Evolutionary conservation across 495 filamentous ascomycete species (phyloP).

Genomic region (Friedmanniomyces simplex): DNA sequence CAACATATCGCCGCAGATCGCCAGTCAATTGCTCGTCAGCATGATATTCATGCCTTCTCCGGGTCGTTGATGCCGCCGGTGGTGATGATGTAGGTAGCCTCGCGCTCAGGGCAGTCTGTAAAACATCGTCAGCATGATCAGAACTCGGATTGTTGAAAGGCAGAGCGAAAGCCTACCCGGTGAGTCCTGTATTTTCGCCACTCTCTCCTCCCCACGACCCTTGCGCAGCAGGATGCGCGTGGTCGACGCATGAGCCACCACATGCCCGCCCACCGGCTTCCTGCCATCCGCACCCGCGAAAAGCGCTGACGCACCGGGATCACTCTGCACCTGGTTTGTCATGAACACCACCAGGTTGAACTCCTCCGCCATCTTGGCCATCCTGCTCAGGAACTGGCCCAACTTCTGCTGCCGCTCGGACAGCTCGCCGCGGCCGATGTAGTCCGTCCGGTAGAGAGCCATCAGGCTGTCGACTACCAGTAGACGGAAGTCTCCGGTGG

Average conservation of each 20-base stretch:
- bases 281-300: conserved; percentile 69
- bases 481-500: conserved; percentile 57
- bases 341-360: conserved; percentile 71
- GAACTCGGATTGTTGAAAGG: background rate
- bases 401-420: conserved; percentile 69
- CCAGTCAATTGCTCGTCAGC: background rate
- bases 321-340: conserved; percentile 75
- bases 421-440: conserved; percentile 62
- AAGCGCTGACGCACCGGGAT: conserved; percentile 70
- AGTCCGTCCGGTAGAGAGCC: conserved; percentile 69
- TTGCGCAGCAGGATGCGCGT: conserved; percentile 66
- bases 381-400: conserved; percentile 56
- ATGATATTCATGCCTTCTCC: conserved; percentile 45
- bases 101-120: conserved; percentile 61
- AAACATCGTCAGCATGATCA: background rate
- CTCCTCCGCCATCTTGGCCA: conserved; percentile 69
- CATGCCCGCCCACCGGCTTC: conserved; percentile 66
- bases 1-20: background rate
- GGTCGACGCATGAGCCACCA: conserved; percentile 68
- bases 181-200: conserved; percentile 71
- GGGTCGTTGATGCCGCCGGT: conserved; percentile 68
- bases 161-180: conserved; percentile 43
- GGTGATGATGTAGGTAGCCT: conserved; percentile 71
- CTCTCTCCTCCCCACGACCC: conserved; percentile 67
- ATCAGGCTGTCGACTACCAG: conserved; percentile 72